Evolutionary conservation across 805 yeast species (phyloP).

Genomic region (Saccharomycopsis sp.): DNA sequence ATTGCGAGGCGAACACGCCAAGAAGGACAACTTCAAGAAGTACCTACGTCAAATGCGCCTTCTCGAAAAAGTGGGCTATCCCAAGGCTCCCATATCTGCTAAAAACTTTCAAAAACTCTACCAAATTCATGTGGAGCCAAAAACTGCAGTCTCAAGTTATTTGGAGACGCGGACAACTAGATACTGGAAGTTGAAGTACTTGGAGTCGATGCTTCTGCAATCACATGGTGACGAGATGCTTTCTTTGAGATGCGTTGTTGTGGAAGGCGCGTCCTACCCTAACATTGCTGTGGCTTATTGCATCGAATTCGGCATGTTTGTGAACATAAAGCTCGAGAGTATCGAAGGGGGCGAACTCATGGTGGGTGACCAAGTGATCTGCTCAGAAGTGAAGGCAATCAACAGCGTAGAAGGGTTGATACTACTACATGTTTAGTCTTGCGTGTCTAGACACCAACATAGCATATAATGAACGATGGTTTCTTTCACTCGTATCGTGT

Average conservation of each 20-base stretch:
- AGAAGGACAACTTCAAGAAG: too few species aligned
- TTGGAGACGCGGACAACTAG: constrained; percentile 1
- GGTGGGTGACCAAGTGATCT: constrained; percentile 18
- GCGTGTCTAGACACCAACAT: too few species aligned
- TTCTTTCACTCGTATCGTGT: too few species aligned
- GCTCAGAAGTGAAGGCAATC: constrained; percentile 9
- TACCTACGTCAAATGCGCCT: too few species aligned
- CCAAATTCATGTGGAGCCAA: constrained; percentile 9
- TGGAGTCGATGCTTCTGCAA: constrained; percentile 4
- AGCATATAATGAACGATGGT: too few species aligned
- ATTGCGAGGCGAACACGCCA: too few species aligned
- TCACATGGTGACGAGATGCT: too few species aligned
- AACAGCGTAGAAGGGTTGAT: constrained; percentile 14
- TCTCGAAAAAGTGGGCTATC: too few species aligned
- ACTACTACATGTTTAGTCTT: too few species aligned
- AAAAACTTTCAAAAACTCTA: constrained; percentile 11
- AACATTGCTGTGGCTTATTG: constrained; percentile 16
- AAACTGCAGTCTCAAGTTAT: constrained; percentile 3
- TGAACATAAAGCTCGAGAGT: constrained; percentile 1
- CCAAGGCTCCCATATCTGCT: too few species aligned
- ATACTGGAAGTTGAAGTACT: constrained; percentile 13
- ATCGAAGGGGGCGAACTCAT: constrained; percentile 9
- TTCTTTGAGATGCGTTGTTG: constrained; percentile 16
- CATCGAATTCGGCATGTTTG: constrained; percentile 15
- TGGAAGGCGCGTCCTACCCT: constrained; percentile 9